Percentiles rank a stretch among this genome's conserved stretches.
These are phyloP conservation scores for Salvia sclarea DNA, from an alignment of 305 asterid genomes.

Conservation along the genomic window DNA sequence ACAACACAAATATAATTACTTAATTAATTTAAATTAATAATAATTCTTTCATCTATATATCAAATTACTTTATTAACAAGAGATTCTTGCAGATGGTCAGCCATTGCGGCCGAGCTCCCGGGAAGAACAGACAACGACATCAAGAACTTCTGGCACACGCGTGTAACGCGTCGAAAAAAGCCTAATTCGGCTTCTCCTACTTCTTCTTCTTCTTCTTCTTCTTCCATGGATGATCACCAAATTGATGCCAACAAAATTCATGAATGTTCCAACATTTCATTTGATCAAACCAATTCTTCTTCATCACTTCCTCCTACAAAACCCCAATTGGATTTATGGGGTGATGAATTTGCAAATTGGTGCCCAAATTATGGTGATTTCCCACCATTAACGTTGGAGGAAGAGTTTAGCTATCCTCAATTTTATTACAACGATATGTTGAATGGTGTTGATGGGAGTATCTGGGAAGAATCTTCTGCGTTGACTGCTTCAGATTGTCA, in stretches of 20 bases:
- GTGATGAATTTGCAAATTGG: not conserved
- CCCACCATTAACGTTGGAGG: not conserved
- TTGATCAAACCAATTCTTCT: not conserved
- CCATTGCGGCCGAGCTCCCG: slow-evolving; percentile 15
- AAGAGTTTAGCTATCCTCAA: not conserved
- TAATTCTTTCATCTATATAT: too few species aligned
- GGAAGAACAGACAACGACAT: slow-evolving; percentile 24
- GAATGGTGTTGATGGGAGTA: not conserved
- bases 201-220: too few species aligned
- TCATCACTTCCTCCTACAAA: not conserved
- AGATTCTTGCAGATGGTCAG: slow-evolving; percentile 18
- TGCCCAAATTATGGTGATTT: not conserved
- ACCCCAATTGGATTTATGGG: not conserved
- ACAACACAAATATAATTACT: too few species aligned
- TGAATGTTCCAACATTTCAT: not conserved
- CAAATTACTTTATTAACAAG: too few species aligned
- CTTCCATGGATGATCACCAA: not conserved
- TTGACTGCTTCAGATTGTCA: not conserved
- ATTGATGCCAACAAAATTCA: not conserved
- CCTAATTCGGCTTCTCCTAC: not conserved
- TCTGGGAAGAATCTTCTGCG: not conserved
- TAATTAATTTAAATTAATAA: too few species aligned
- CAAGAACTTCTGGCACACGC: slow-evolving; percentile 17
- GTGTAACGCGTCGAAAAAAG: not conserved
- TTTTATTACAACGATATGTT: not conserved